A percentile compares a stretch with the other conserved stretches of the same genome.
phyloP scores from a whole-genome alignment of 2,329 filamentous ascomycete species.

The Calonectria pteridis region DNA sequence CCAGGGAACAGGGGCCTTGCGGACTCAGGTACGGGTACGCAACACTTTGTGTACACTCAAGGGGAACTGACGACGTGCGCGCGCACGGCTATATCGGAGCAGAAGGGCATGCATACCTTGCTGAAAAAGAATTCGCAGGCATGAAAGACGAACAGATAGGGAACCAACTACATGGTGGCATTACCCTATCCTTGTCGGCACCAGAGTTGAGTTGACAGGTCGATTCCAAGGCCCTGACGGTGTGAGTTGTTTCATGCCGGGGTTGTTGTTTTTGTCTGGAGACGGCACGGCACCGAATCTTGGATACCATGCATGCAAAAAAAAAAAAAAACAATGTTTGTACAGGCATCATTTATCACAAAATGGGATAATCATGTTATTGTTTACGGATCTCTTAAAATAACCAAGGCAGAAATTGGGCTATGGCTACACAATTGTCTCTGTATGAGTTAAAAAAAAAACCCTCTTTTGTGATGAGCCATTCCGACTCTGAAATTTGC shows the following conservation, averaged over 20 bases:
- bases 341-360: no score
- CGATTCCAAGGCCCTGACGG: not conserved
- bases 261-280: not conserved
- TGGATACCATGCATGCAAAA: not conserved
- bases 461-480: not conserved
- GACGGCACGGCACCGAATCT: not conserved
- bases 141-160: not conserved
- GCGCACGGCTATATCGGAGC: conserved; percentile 6
- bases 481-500: not conserved
- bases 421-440: not conserved
- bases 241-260: not conserved
- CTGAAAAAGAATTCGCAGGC: not conserved
- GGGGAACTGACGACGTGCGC: conserved; percentile 3
- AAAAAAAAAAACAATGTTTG: not conserved
- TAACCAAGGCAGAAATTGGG: not conserved
- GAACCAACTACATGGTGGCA: not conserved
- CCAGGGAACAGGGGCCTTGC: not conserved
- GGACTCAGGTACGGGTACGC: not conserved
- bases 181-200: not conserved
- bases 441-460: not conserved
- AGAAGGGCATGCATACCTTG: not conserved
- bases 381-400: not conserved
- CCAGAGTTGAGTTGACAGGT: not conserved
- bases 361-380: not conserved
- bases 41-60: not conserved